Conservation (phyloP, 2,329 filamentous ascomycete species). For the Sphaerostilbella broomeana region DNA sequence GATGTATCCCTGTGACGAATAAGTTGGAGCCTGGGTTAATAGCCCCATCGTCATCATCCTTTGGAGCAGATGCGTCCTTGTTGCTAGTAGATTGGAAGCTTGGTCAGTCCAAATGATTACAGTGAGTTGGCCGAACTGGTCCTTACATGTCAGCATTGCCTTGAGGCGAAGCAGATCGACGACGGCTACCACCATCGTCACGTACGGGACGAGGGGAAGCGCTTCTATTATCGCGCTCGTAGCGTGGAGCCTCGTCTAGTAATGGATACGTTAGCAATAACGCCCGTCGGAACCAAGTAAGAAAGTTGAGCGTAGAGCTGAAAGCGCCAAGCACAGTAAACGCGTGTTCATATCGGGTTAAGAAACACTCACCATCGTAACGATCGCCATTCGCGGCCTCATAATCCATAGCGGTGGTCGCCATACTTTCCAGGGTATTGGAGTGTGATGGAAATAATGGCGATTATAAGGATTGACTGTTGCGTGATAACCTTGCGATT, state of each 20-base stretch:
- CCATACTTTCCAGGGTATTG: constrained; percentile 37
- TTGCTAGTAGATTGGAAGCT: constrained; percentile 34
- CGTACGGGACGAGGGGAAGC: constrained; percentile 56
- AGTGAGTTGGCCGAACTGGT: no score
- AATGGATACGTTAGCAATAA: not conserved
- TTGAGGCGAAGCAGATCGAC: constrained; percentile 56
- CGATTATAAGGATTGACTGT: constrained; percentile 3
- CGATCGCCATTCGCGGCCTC: constrained; percentile 61
- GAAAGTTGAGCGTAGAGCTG: constrained; percentile 13
- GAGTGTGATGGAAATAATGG: constrained; percentile 13
- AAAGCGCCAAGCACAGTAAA: constrained; percentile 5
- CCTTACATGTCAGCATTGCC: constrained; percentile 35
- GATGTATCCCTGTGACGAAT: constrained; percentile 97
- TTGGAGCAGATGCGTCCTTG: constrained; percentile 47
- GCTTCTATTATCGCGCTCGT: constrained; percentile 60
- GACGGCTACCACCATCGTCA: constrained; percentile 53
- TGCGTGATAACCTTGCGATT: constrained; percentile 9
- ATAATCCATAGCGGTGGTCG: constrained; percentile 63
- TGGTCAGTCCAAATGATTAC: no score
- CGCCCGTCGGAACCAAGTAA: no score
- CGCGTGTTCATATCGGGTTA: constrained; percentile 8
- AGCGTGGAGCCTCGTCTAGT: constrained; percentile 57
- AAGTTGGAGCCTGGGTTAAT: constrained; percentile 95
- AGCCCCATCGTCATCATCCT: constrained; percentile 67
- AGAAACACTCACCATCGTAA: constrained; percentile 51